These are phyloP conservation scores for Bryoerythrophyllum caledonicum DNA, from an alignment of 225 moss, liverwort and hornwort species.

Conservation along the genomic window DNA sequence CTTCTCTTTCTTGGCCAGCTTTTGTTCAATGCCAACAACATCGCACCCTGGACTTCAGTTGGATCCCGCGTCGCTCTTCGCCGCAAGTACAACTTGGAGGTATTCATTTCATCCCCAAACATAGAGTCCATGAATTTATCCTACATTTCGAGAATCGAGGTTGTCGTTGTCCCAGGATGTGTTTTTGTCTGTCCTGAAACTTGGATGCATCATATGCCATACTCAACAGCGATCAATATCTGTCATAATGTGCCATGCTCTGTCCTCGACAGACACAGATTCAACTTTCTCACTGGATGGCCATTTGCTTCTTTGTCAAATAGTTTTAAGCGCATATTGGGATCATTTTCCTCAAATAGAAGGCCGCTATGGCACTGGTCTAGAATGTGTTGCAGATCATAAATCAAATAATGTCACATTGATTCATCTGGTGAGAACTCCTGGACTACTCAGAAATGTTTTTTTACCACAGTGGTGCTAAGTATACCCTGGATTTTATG, in stretches of 20 bases:
- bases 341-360: too few species aligned
- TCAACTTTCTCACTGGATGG: too few species aligned
- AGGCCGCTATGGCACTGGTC: too few species aligned
- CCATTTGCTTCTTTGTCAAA: too few species aligned
- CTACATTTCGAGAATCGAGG: too few species aligned
- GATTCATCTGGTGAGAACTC: background rate
- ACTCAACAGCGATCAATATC: too few species aligned
- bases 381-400: background rate
- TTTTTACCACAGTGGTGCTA: background rate
- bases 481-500: constrained; percentile 1
- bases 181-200: background rate
- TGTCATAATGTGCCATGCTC: too few species aligned
- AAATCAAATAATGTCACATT: background rate
- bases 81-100: constrained; percentile 75
- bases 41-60: constrained; percentile 69
- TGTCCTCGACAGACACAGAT: too few species aligned
- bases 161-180: background rate
- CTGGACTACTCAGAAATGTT: background rate
- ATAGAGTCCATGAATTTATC: background rate
- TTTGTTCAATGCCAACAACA: constrained; percentile 59
- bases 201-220: background rate
- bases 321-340: too few species aligned
- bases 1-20: constrained; percentile 63
- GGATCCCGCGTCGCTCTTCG: constrained; percentile 71
- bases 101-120: background rate